These are phyloP conservation scores for Potentilla sterilis DNA, from an alignment of 306 rosid genomes.

Conservation along the genomic window DNA sequence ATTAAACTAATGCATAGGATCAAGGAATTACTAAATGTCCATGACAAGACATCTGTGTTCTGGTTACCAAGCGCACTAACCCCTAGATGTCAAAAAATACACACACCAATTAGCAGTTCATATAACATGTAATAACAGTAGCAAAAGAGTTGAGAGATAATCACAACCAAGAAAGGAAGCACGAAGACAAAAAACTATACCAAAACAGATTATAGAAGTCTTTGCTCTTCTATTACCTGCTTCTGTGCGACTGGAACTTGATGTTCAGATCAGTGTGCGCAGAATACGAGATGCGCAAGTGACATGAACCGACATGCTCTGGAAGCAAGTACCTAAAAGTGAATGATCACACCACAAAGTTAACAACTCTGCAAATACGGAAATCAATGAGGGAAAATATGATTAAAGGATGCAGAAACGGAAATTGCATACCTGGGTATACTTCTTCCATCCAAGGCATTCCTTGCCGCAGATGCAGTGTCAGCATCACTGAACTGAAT, in stretches of 20 bases:
- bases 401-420: not conserved
- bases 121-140: constrained; percentile 26
- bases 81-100: constrained; percentile 58
- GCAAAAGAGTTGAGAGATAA: constrained; percentile 10
- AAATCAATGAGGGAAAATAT: constrained; percentile 4
- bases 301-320: constrained; percentile 74
- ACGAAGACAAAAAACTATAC: not conserved
- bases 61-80: constrained; percentile 71
- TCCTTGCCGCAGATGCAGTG: constrained; percentile 78
- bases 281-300: constrained; percentile 84
- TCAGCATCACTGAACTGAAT: constrained; percentile 86
- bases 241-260: constrained; percentile 92
- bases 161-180: constrained; percentile 9
- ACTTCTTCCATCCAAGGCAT: constrained; percentile 91
- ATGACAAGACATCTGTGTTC: constrained; percentile 65
- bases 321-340: constrained; percentile 77
- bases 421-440: constrained; percentile 67
- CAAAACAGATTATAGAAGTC: constrained; percentile 20
- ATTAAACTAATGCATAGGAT: constrained; percentile 49
- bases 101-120: constrained; percentile 48
- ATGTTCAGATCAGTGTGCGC: constrained; percentile 91
- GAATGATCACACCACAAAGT: constrained; percentile 27
- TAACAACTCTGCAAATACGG: constrained; percentile 8
- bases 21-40: constrained; percentile 66
- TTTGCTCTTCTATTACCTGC: constrained; percentile 61